Base-by-base conservation (phyloP, 257 asterid species). In the Voacanga thouarsii region DNA sequence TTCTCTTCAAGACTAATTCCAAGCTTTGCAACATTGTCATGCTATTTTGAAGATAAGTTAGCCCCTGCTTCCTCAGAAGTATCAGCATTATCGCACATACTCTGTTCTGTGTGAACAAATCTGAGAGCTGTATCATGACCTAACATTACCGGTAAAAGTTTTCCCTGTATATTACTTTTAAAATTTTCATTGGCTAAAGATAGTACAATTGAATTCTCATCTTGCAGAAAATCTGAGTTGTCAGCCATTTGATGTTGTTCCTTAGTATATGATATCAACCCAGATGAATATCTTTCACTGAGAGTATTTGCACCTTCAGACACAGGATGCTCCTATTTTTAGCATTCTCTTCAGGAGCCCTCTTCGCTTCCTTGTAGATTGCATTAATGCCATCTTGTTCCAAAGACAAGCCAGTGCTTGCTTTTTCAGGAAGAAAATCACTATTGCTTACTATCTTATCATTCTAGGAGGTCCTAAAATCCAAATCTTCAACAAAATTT, bases 391-490 rank as follows among this genome's bases (percentile, higher is more conserved):
- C 64, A 37, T 77, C 75, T 61, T 78, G 82, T 77, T 57, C 76
- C 24, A 61, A 49, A 78, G 82, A 60, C 65, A 79, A 68, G 78
- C 49, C 74, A 70, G 33, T 47, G 67, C 83, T 79, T 66, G 57
- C 53, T 76, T 85, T 82, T 60, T 56, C 78, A 67, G 70, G 79
- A 72, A 79, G 60, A 79, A 60, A 78, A 75, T 56, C 74, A 63
- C 44, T 26, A 74, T 28, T 43, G 43, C 51, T 18, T 39, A 47
- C 41, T 67, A 51, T 80, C 61, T 74, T 57, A 33, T 67, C 60
- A 65, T 14, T 41, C 33, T 6, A 51, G 12, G 57, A 19, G 43
- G 55, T 66, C 18, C 77, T 49, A 51, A 59, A 11, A 39, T 59
- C 74, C 73, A 63, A 26, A 71, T 60, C 74, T 19, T 71, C 70